Evolutionary conservation across 2,329 filamentous ascomycete species (phyloP).

Genomic region (Pseudocercospora musae): DNA sequence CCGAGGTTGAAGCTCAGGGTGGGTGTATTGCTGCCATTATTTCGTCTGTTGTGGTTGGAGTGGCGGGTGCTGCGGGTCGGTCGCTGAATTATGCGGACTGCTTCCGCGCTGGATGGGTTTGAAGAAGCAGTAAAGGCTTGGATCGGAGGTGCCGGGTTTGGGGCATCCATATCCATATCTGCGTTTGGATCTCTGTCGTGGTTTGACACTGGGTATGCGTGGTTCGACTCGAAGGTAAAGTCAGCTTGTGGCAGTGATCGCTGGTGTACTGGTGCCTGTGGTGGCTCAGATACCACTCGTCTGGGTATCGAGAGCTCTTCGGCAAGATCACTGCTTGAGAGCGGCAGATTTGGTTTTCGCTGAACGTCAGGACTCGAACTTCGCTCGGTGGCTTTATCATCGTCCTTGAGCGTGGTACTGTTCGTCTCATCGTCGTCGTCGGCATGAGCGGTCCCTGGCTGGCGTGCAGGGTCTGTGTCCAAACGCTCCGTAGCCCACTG

Average conservation of each 20-base stretch:
- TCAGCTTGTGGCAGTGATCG: conserved; percentile 46
- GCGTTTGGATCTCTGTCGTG: conserved; percentile 54
- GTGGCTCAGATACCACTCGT: conserved; percentile 28
- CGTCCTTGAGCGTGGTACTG: conserved; percentile 26
- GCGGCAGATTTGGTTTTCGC: conserved; percentile 24
- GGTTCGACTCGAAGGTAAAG: conserved; percentile 68
- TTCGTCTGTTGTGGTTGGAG: conserved; percentile 33
- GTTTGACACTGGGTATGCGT: conserved; percentile 52
- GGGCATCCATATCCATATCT: conserved; percentile 52
- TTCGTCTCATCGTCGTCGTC: conserved; percentile 61
- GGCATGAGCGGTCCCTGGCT: conserved; percentile 38
- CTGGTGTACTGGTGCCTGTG: conserved; percentile 12
- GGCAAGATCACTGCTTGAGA: conserved; percentile 22
- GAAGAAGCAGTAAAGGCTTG: conserved; percentile 45
- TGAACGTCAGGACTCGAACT: conserved; percentile 36
- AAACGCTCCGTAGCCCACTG: conserved; percentile 68
- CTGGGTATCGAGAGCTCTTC: conserved; percentile 22
- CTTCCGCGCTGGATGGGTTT: conserved; percentile 31
- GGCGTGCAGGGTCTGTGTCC: conserved; percentile 42
- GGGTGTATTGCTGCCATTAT: conserved; percentile 29
- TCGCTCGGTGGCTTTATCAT: conserved; percentile 54
- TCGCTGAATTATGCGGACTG: conserved; percentile 29
- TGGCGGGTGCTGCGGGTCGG: conserved; percentile 19
- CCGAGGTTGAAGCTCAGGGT: conserved; percentile 49
- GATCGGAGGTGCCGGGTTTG: conserved; percentile 9